These are phyloP conservation scores for Trichoderma cornu-damae DNA, from an alignment of 2,329 filamentous ascomycete species.

Conservation along the genomic window DNA sequence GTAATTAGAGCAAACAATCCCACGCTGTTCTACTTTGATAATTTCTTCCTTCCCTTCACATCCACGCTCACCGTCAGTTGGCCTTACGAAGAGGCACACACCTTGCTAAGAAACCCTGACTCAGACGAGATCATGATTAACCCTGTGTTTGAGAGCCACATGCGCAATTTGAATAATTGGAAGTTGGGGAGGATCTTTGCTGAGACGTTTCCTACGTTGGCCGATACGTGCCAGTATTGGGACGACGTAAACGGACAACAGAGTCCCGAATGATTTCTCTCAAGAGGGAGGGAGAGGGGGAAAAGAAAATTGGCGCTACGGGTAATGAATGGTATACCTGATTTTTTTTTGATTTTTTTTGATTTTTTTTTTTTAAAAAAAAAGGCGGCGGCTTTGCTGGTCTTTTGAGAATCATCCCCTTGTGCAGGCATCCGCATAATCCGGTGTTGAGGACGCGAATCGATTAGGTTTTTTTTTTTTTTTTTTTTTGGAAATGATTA, in stretches of 20 bases:
- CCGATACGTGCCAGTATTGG: slow-evolving; percentile 7
- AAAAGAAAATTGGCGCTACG: not conserved
- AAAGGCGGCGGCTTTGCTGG: no score
- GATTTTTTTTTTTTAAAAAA: no score
- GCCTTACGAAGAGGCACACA: slow-evolving; percentile 71
- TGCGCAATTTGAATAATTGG: slow-evolving; percentile 75
- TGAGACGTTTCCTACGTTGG: slow-evolving; percentile 53
- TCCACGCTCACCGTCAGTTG: slow-evolving; percentile 73
- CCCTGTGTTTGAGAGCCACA: slow-evolving; percentile 77
- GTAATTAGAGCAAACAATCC: slow-evolving; percentile 49
- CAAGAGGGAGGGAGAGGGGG: not conserved
- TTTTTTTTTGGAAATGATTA: not conserved
- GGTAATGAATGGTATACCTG: not conserved
- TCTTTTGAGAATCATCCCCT: no score
- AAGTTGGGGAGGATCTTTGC: slow-evolving; percentile 66
- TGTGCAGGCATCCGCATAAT: not conserved
- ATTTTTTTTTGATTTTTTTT: no score
- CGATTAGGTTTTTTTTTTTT: not conserved
- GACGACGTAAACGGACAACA: not conserved
- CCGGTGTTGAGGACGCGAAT: not conserved
- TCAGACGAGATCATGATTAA: slow-evolving; percentile 71
- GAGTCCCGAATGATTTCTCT: not conserved
- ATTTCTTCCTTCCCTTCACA: slow-evolving; percentile 80
- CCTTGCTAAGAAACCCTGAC: slow-evolving; percentile 55
- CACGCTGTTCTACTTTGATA: slow-evolving; percentile 60